Base-by-base conservation (phyloP, 306 rosid species). In the Cercis canadensis region DNA sequence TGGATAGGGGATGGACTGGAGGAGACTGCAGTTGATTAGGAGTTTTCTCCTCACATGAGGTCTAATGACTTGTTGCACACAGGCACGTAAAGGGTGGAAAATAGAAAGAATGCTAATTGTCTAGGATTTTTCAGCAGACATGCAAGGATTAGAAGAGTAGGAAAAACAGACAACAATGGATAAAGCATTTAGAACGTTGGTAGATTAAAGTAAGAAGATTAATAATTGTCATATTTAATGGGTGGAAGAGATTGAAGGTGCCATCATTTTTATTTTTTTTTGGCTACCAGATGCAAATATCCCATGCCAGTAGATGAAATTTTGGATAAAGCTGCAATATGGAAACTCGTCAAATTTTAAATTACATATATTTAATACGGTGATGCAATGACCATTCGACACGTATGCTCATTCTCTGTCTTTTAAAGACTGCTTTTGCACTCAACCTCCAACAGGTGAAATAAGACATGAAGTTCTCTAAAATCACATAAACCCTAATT, bases 401-500 rank as follows among this genome's bases (percentile, higher is more conserved):
- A 57, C 24, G 46, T 19, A 39, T 21, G 29, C 18, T 15, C 31
- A 8, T 32, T 33, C 45, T 11, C 12, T 33, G 33, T 2, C 61
- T 2, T 18, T 34, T 11, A 12, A 14, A 11, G 16, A 15, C 41
- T 5, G 29, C 40, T 21, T 64, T 55, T 24, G 29, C 70, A 63
- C 55, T 24, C 32, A 31, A 55, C 5, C 19, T 4, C 40, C 6
- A 12, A 29, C 11, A 6, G 31, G 29, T 65, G 58, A 49, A 49
- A 57, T 65, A 46, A 72, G 56, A 14, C 52, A 72, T 7, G 34
- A 18, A 50, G 29, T 17, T 16, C n/a, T 56, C 18, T 13, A 29
- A 65, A 41, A 21, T 6, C 10, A 47, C 68, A 14, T 29, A 67
- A 75, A 57, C 72, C 71, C 77, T 55, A 70, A 53, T 11, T 43